Conservation (phyloP, 495 filamentous ascomycete genomes). For the Penicillium alfredii region DNA sequence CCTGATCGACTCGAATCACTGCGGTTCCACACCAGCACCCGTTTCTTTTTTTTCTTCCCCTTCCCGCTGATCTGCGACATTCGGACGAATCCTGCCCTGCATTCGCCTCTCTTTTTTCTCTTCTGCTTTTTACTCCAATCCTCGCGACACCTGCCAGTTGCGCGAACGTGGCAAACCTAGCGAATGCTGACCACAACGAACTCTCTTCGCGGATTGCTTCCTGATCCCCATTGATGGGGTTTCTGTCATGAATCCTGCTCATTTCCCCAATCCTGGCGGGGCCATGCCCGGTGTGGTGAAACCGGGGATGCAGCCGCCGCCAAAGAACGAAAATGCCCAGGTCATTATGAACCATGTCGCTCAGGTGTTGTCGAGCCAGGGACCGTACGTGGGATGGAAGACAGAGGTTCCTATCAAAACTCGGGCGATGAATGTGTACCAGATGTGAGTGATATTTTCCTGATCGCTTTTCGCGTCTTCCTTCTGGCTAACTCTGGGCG, state of each 20-base stretch:
- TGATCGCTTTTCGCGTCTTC: background rate
- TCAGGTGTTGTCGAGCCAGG: constrained; percentile 33
- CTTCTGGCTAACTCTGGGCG: background rate
- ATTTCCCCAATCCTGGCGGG: constrained; percentile 41
- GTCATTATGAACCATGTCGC: constrained; percentile 34
- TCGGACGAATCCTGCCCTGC: constrained; percentile 4
- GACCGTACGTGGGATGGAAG: constrained; percentile 42
- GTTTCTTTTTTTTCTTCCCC: constrained; percentile 14
- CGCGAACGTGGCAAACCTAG: constrained; percentile 14
- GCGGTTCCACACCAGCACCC: constrained; percentile 26
- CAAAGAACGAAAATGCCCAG: constrained; percentile 30
- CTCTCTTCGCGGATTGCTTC: constrained; percentile 33
- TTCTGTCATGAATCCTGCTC: constrained; percentile 47
- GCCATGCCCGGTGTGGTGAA: constrained; percentile 35
- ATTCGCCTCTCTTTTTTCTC: constrained; percentile 6
- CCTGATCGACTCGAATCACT: constrained; percentile 25
- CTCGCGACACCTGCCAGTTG: too few species aligned
- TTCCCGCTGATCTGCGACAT: constrained; percentile 13
- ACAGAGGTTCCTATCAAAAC: constrained; percentile 34
- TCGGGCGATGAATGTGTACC: constrained; percentile 38
- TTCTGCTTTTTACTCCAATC: background rate
- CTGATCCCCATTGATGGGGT: constrained; percentile 42
- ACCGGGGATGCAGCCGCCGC: constrained; percentile 29
- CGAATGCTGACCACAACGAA: constrained; percentile 39
- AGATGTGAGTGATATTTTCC: constrained; percentile 37